Evolutionary conservation across 2,329 filamentous ascomycete genomes (phyloP).

Genomic region (Colletotrichum sp.): DNA sequence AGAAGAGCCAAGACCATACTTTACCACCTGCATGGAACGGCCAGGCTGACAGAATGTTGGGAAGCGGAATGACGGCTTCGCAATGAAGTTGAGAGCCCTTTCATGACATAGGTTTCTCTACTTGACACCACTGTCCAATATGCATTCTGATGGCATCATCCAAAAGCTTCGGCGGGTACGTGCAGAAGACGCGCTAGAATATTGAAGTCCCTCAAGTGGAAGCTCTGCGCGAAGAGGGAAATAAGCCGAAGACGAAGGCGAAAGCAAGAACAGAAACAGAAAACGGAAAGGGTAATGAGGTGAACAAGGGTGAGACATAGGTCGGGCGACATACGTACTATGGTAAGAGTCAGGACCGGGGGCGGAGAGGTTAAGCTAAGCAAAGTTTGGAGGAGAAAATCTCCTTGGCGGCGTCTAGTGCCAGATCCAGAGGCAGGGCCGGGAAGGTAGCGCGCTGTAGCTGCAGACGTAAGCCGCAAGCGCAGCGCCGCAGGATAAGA

Average conservation of each 20-base stretch:
- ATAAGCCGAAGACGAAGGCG: neutral
- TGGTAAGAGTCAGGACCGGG: neutral
- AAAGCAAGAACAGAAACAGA: neutral
- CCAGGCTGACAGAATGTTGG: no score
- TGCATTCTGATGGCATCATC: no score
- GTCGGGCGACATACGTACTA: neutral
- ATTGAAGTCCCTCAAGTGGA: neutral
- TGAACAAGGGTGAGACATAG: neutral
- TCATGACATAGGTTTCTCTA: no score
- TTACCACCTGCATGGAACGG: neutral
- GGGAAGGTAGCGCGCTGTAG: neutral
- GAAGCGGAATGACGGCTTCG: no score
- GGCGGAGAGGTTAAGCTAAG: neutral
- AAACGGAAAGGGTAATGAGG: neutral
- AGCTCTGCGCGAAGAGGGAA: neutral
- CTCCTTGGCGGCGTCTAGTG: neutral
- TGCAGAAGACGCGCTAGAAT: neutral
- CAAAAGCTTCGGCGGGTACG: no score
- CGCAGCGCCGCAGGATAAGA: slow-evolving; percentile 1
- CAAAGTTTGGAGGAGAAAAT: neutral
- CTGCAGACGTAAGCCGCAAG: slow-evolving; percentile 9
- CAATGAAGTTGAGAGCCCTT: no score
- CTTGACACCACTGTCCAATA: no score
- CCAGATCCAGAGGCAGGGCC: neutral
- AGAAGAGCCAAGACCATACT: neutral